Conservation (phyloP, 805 yeast species). For the Ogataea degrootiae region DNA sequence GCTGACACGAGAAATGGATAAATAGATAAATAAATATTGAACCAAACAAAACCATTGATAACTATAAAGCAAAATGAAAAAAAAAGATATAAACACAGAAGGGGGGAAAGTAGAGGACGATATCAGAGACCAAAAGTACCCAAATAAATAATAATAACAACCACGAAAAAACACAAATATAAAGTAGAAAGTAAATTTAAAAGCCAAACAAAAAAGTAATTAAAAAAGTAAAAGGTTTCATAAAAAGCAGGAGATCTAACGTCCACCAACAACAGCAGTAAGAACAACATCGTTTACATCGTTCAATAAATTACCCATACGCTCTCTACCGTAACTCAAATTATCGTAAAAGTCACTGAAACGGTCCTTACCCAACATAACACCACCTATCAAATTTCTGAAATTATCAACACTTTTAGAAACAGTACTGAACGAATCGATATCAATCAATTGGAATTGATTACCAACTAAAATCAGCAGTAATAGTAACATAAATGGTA, state of each 20-base stretch:
- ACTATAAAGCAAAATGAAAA: no score
- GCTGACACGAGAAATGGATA: no score
- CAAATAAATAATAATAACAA: neutral
- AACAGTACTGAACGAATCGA: conserved; percentile 17
- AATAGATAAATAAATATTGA: no score
- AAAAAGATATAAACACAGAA: no score
- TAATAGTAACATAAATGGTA: conserved; percentile 65
- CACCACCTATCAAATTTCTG: conserved; percentile 41
- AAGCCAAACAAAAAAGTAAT: neutral
- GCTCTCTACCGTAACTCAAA: conserved; percentile 27
- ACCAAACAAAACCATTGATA: no score
- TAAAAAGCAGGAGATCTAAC: conserved; percentile 5
- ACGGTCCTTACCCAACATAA: conserved; percentile 46
- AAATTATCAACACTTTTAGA: conserved; percentile 33
- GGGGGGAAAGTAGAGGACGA: no score
- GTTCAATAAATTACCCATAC: conserved; percentile 31
- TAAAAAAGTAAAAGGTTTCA: neutral
- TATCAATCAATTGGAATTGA: conserved; percentile 21
- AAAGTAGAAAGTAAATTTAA: neutral
- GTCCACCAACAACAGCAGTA: conserved; percentile 31
- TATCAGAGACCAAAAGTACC: no score
- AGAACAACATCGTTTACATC: conserved; percentile 40
- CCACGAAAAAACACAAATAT: neutral
- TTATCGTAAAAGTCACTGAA: conserved; percentile 31
- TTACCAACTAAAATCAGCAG: conserved; percentile 35